phyloP scores from a whole-genome alignment of 352 stramenopile genomes.

The Phytophthora podocarpi region DNA sequence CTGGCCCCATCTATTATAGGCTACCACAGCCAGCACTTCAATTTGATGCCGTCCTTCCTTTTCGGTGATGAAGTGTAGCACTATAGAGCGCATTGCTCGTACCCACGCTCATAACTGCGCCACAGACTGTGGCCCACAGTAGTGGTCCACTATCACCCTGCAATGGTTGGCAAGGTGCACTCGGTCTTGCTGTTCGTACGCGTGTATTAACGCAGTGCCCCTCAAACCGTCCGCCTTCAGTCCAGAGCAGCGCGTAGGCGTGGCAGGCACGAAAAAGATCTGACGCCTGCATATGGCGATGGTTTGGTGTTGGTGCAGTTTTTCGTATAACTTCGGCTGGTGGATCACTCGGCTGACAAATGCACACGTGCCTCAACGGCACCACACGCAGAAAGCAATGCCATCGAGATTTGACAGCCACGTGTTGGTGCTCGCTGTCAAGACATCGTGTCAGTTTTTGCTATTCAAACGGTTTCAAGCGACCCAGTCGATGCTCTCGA shows the following conservation, averaged over 20 bases:
- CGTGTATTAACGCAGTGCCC: conserved; percentile 4
- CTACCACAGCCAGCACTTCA: too few species aligned
- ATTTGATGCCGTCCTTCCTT: too few species aligned
- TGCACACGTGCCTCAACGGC: conserved; percentile 3
- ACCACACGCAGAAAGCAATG: conserved; percentile 3
- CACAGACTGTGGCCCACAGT: too few species aligned
- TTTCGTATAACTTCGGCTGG: conserved; percentile 1
- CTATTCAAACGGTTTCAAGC: too few species aligned
- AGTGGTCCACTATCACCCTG: neutral
- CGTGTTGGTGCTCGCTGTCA: too few species aligned
- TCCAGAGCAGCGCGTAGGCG: conserved; percentile 1
- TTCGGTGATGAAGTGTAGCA: neutral
- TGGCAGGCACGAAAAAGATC: conserved; percentile 9
- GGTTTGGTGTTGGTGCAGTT: neutral
- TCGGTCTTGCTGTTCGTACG: conserved; percentile 7
- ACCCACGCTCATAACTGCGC: too few species aligned
- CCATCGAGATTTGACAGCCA: conserved; percentile 9
- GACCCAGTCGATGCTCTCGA: too few species aligned
- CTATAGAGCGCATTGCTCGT: conserved; percentile 3
- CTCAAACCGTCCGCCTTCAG: conserved; percentile 6
- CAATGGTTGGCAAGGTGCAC: neutral
- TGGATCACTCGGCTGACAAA: conserved; percentile 13
- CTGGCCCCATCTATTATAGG: too few species aligned
- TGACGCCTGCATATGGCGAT: conserved; percentile 2
- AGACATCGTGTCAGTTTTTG: conserved; percentile 29